Evolutionary conservation across 305 asterid species (phyloP).

Genomic region (Rubia occidens): DNA sequence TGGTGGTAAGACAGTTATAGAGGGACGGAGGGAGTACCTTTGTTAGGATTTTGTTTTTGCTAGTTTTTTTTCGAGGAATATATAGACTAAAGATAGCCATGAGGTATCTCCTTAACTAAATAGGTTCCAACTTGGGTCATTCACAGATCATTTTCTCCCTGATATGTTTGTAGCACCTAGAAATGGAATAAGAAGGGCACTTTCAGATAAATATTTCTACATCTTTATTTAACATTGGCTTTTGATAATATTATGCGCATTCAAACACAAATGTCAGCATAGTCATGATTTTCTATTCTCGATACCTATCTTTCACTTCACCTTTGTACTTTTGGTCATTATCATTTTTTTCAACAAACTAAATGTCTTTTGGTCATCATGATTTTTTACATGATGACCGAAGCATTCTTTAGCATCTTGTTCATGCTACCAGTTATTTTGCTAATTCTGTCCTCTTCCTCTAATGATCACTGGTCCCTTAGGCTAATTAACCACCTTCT

Average conservation of each 20-base stretch:
- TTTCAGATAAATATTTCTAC: background rate
- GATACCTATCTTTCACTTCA: background rate
- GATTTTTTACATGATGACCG: background rate
- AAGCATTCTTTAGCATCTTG: conserved; percentile 1
- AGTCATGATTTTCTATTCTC: background rate
- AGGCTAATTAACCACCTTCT: background rate
- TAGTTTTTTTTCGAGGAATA: background rate
- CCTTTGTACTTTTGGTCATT: background rate
- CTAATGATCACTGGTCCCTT: background rate
- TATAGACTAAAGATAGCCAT: background rate
- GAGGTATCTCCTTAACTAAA: background rate
- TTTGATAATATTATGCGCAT: background rate
- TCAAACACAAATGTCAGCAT: background rate
- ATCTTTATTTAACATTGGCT: background rate
- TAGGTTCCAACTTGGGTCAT: background rate
- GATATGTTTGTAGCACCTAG: background rate
- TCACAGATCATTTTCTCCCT: background rate
- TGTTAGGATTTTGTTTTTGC: background rate
- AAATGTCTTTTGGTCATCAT: background rate
- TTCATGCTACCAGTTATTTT: background rate
- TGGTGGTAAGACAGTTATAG: too few relatives aligned
- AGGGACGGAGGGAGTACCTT: too few relatives aligned
- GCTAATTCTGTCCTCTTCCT: background rate
- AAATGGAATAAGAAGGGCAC: too few relatives aligned
- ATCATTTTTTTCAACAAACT: background rate